Conservation (phyloP, 768 basidiomycete species). For the Clitopilus hobsonii region DNA sequence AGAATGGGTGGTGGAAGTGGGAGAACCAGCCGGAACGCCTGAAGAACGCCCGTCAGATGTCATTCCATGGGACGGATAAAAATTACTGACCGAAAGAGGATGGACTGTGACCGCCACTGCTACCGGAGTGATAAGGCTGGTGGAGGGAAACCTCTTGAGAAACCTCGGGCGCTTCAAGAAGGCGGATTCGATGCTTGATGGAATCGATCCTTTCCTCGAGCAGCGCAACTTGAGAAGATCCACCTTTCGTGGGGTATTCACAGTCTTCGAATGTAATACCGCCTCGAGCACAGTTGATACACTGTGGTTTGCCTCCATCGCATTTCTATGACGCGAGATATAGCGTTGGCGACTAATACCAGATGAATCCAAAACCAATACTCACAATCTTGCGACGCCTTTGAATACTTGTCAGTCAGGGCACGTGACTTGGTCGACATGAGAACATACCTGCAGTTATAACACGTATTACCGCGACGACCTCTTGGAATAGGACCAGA, state of each 20-base stretch:
- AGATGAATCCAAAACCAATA: not conserved
- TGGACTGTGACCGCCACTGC: not conserved
- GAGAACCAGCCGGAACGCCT: too few relatives aligned
- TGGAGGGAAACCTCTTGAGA: slow-evolving; percentile 1
- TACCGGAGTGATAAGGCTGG: slow-evolving; percentile 5
- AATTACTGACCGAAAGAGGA: too few relatives aligned
- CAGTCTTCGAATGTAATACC: slow-evolving; percentile 7
- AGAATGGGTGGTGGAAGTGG: not conserved
- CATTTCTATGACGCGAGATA: slow-evolving; percentile 11
- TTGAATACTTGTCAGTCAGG: not conserved
- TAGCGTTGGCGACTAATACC: not conserved
- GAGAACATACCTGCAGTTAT: slow-evolving; percentile 8
- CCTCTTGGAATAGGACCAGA: not conserved
- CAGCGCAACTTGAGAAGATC: slow-evolving; percentile 3
- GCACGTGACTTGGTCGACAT: not conserved
- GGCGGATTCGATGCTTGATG: slow-evolving; percentile 4
- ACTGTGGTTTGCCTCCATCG: slow-evolving; percentile 7
- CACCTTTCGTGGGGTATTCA: slow-evolving; percentile 8
- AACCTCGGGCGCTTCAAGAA: slow-evolving; percentile 2
- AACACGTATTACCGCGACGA: slow-evolving; percentile 6
- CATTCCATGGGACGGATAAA: too few relatives aligned
- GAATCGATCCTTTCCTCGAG: slow-evolving; percentile 7
- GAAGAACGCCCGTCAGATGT: too few relatives aligned
- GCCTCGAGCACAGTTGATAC: slow-evolving; percentile 4
- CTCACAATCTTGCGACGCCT: slow-evolving; percentile 12